phyloP scores from a whole-genome alignment of 352 stramenopile species.

The Globisporangium camurandrum region DNA sequence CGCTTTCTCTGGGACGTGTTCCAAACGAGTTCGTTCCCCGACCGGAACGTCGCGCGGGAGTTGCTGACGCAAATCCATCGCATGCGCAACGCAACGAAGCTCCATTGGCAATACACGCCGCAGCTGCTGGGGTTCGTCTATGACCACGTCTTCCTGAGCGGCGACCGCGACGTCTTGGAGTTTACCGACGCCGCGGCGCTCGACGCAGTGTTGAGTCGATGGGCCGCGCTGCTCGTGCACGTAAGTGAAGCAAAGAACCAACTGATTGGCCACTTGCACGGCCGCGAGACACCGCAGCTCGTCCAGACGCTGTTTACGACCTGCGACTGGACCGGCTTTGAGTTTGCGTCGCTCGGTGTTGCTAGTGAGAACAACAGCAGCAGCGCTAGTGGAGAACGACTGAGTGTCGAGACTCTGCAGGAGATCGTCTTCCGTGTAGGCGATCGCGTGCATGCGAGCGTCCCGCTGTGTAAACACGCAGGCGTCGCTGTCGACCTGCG shows the following conservation, averaged over 20 bases:
- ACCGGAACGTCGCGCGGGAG: slow-evolving; percentile 21
- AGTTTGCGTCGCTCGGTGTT: slow-evolving; percentile 17
- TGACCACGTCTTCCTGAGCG: slow-evolving; percentile 40
- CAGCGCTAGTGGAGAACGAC: no score
- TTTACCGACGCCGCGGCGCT: slow-evolving; percentile 40
- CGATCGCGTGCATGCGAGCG: slow-evolving; percentile 24
- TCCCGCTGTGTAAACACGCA: slow-evolving; percentile 29
- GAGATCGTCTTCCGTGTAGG: slow-evolving; percentile 18
- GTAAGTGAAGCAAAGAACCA: slow-evolving; percentile 53
- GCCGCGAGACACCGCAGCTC: slow-evolving; percentile 48
- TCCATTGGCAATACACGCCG: slow-evolving; percentile 64
- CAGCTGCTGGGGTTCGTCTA: slow-evolving; percentile 53
- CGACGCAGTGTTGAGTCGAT: slow-evolving; percentile 42
- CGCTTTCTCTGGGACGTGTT: slow-evolving; percentile 55
- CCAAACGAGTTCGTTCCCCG: slow-evolving; percentile 28
- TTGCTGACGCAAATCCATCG: slow-evolving; percentile 39
- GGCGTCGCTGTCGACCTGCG: slow-evolving; percentile 40
- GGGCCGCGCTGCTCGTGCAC: slow-evolving; percentile 38
- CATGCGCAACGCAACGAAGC: slow-evolving; percentile 28
- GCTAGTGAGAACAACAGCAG: background rate
- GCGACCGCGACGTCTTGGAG: slow-evolving; percentile 41
- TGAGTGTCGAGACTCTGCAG: no score
- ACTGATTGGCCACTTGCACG: slow-evolving; percentile 48
- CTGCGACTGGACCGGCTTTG: slow-evolving; percentile 64
- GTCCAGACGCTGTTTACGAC: slow-evolving; percentile 44